Evolutionary conservation across 2,329 filamentous ascomycete genomes (phyloP), one percentile per base, ranked within the genome.

Genomic region (Aureobasidium lini): DNA sequence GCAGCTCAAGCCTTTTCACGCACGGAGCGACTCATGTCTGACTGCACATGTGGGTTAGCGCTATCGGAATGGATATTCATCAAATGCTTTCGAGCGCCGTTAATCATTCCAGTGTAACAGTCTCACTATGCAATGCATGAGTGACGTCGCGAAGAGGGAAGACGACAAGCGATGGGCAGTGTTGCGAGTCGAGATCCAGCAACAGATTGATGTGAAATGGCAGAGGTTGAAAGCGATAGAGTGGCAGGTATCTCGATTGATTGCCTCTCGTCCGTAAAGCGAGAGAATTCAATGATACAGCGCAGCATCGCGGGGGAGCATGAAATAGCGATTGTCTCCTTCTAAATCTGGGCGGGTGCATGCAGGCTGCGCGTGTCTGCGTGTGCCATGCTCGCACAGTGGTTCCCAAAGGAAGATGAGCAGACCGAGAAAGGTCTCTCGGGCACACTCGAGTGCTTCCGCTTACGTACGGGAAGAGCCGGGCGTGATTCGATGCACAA

Each of bases 21-120:
- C 53, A 47, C 43, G 18, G 53, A 18, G 23, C 53, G 42, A 57
- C 53, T 57, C 43, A 57, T 48, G 39, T 32, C 31, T 44, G 3
- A 28, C 16, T 37, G 44, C 52, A 32, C 31, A 56, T 44, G 52
- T n/a, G 40, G 52, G 40, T 46, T 56, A 56, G 52, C 52, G 40
- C 40, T 56, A 39, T 32, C 49, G 37, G 49, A 42, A 23, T 23
- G 23, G 23, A 3, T 23, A 23, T 23, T 39, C 48, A 50, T 43
- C 37, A 23, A 42, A 32, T 29, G 49, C 29, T 32, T 31, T 16
- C 9, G 9, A 23, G 37, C n/a, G 49, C 16, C 49, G 37, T 42
- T 32, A 16, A 53, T 42, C 9, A 37, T 39, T 11, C 13, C 39
- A 34, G 40, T 28, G 52, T 43, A 34, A 56, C 40, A 44, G 52